A percentile compares a stretch with the other conserved stretches of the same genome.
Evolutionary conservation across 495 filamentous ascomycete species (phyloP).

Genomic region (Daldinia decipiens): DNA sequence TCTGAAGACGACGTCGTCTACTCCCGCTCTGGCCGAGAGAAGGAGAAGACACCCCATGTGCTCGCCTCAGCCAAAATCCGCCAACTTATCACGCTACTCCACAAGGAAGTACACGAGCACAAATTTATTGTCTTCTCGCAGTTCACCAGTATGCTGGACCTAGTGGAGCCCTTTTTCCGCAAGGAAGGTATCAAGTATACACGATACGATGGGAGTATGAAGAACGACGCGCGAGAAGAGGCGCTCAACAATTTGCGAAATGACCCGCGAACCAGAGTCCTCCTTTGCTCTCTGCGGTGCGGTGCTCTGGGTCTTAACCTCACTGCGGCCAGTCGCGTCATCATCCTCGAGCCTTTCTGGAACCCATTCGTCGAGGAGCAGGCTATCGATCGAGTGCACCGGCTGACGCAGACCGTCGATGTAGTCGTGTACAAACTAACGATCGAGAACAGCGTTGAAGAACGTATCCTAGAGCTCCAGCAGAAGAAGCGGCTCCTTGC

Average conservation of each 20-base stretch:
- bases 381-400: slow-evolving; percentile 97
- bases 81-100: slow-evolving; percentile 81
- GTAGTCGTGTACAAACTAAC: slow-evolving; percentile 95
- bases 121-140: slow-evolving; percentile 99
- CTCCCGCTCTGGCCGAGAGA: slow-evolving; percentile 26
- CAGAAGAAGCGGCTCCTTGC: slow-evolving; percentile 91
- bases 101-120: slow-evolving; percentile 76
- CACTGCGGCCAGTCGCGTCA: slow-evolving; percentile 89
- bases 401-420: slow-evolving; percentile 92
- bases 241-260: slow-evolving; percentile 76
- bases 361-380: slow-evolving; percentile 98
- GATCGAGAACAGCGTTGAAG: slow-evolving; percentile 85
- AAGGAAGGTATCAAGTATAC: slow-evolving; percentile 77
- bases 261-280: slow-evolving; percentile 74
- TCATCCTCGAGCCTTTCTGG: slow-evolving; percentile 98
- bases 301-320: slow-evolving; percentile 93
- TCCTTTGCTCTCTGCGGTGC: slow-evolving; percentile 93
- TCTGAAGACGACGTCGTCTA: slow-evolving; percentile 56
- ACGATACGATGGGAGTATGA: slow-evolving; percentile 95
- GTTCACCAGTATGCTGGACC: slow-evolving; percentile 83
- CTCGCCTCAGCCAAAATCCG: slow-evolving; percentile 90
- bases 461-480: slow-evolving; percentile 90
- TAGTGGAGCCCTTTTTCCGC: slow-evolving; percentile 90
- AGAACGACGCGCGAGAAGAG: slow-evolving; percentile 90
- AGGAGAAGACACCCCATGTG: slow-evolving; percentile 53